phyloP scores from a whole-genome alignment of 2,329 filamentous ascomycete species.

The Talaromyces sp. region DNA sequence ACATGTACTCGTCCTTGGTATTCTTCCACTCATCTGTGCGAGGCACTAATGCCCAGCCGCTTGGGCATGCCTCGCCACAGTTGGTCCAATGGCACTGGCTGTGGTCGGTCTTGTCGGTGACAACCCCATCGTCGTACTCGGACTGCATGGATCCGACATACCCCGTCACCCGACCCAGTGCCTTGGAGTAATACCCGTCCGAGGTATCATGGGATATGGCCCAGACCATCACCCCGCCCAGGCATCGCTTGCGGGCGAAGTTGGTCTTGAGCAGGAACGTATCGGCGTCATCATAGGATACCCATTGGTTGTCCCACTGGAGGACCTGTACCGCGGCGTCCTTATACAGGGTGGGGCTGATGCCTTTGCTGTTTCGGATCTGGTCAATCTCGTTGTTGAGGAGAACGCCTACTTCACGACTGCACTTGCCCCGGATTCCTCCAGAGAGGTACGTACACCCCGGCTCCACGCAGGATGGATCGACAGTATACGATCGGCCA shows the following conservation, averaged over 20 bases:
- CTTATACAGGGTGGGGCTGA: constrained; percentile 13
- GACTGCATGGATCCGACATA: no score
- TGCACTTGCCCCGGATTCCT: constrained; percentile 19
- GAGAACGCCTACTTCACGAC: constrained; percentile 18
- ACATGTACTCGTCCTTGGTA: no score
- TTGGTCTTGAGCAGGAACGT: constrained; percentile 35
- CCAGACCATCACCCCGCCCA: constrained; percentile 27
- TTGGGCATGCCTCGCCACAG: no score
- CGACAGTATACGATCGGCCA: constrained; percentile 22
- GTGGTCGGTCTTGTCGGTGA: no score
- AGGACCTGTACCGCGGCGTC: constrained; percentile 19
- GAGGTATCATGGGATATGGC: no score
- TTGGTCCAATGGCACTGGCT: no score
- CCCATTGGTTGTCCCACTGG: constrained; percentile 20
- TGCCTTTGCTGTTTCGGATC: constrained; percentile 15
- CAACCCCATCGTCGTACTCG: no score
- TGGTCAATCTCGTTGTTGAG: constrained; percentile 21
- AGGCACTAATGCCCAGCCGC: no score
- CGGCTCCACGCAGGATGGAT: constrained; percentile 22
- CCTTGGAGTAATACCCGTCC: no score
- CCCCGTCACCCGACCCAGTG: no score
- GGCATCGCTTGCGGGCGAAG: constrained; percentile 27
- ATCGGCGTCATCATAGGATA: constrained; percentile 31
- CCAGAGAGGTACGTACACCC: constrained; percentile 17
- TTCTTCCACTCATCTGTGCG: no score